These are phyloP conservation scores for Kluyveromyces sp. DNA, from an alignment of 1,139 yeast species.

Conservation along the genomic window DNA sequence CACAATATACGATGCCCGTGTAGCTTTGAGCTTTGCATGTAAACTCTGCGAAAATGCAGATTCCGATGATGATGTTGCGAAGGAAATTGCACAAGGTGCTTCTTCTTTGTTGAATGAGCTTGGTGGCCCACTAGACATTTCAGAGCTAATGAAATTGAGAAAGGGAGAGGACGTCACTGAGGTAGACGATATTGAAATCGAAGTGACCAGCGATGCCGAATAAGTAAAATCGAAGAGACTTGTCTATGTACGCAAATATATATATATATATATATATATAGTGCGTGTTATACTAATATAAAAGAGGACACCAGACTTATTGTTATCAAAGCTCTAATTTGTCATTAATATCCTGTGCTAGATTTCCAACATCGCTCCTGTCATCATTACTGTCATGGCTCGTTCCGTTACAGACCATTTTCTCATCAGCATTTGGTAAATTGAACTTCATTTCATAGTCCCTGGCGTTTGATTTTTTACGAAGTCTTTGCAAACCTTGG, in stretches of 20 bases:
- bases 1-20: slow-evolving; percentile 39
- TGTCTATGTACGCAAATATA: slow-evolving; percentile 12
- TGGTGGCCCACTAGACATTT: slow-evolving; percentile 45
- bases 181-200: slow-evolving; percentile 34
- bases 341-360: not conserved
- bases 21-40: slow-evolving; percentile 50
- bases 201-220: slow-evolving; percentile 3
- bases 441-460: not conserved
- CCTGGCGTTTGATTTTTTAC: not conserved
- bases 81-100: slow-evolving; percentile 49
- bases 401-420: not conserved
- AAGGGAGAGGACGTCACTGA: slow-evolving; percentile 39
- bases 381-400: not conserved
- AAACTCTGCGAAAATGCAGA: slow-evolving; percentile 33
- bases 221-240: not conserved
- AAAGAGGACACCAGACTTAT: no score
- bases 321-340: not conserved
- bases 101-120: slow-evolving; percentile 42
- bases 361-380: not conserved
- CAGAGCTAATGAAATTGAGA: slow-evolving; percentile 35
- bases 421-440: not conserved
- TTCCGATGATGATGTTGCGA: slow-evolving; percentile 42
- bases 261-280: no score
- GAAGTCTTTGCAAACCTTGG: not conserved
- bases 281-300: no score